A percentile compares a stretch with the other conserved stretches of the same genome.
Conservation (phyloP, 2,329 filamentous ascomycete species). For the Aaosphaeria pasadenensis region DNA sequence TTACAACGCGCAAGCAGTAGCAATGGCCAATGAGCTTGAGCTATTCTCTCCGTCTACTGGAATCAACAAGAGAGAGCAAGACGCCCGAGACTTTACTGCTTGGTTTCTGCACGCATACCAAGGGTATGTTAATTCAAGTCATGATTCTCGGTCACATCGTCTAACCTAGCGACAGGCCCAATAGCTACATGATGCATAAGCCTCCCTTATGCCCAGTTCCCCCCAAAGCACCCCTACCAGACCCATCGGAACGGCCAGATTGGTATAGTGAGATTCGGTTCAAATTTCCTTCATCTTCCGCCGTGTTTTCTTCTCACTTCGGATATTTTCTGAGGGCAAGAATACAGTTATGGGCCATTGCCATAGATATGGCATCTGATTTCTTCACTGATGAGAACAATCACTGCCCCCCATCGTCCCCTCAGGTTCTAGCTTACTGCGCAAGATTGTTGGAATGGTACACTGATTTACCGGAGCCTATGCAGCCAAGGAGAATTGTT, state of each 20-base stretch:
- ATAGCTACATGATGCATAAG: too few species aligned
- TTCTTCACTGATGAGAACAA: too few species aligned
- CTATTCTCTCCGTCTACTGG: not conserved
- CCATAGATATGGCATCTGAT: too few species aligned
- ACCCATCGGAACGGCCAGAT: constrained; percentile 3
- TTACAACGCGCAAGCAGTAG: constrained; percentile 3
- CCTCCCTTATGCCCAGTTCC: not conserved
- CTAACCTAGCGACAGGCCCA: too few species aligned
- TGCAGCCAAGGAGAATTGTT: constrained; percentile 5
- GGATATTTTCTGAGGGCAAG: constrained; percentile 8
- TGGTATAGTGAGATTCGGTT: constrained; percentile 17
- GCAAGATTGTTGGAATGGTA: constrained; percentile 2
- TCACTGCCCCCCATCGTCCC: too few species aligned
- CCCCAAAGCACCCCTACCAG: constrained; percentile 7
- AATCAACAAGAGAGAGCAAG: not conserved
- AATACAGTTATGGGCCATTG: constrained; percentile 3
- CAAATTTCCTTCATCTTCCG: not conserved
- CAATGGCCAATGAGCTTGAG: constrained; percentile 2
- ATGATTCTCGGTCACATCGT: too few species aligned
- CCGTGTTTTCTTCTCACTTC: constrained; percentile 2
- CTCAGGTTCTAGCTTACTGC: too few species aligned
- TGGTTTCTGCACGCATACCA: too few species aligned
- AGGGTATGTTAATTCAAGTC: too few species aligned
- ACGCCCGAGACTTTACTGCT: too few species aligned
- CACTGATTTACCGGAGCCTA: constrained; percentile 1